These are phyloP conservation scores for Boletus huronensis DNA, from an alignment of 768 basidiomycete species.

Conservation along the genomic window DNA sequence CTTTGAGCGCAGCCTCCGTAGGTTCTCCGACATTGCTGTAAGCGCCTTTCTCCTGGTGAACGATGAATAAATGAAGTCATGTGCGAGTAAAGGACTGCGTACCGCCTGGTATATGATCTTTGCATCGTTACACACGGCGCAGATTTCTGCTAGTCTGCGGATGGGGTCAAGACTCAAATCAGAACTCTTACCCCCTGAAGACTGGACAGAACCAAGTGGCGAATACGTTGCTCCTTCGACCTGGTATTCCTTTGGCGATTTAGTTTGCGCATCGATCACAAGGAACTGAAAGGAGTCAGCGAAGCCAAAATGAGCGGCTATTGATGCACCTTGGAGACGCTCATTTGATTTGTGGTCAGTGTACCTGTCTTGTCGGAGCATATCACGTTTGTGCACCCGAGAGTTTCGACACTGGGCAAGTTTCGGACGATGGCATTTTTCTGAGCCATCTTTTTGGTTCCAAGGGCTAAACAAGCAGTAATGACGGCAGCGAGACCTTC, in stretches of 20 bases:
- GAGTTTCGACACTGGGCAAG: slow-evolving; percentile 93
- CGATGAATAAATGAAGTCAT: not conserved
- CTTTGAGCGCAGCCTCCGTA: slow-evolving; percentile 94
- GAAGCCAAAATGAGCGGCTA: not conserved
- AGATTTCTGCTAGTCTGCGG: slow-evolving; percentile 86
- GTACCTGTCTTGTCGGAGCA: slow-evolving; percentile 99
- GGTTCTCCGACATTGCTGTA: slow-evolving; percentile 93
- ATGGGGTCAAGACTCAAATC: slow-evolving; percentile 67
- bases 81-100: slow-evolving; percentile 24
- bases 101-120: slow-evolving; percentile 82
- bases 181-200: slow-evolving; percentile 59
- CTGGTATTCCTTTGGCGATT: slow-evolving; percentile 58
- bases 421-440: slow-evolving; percentile 97
- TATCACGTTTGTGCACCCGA: slow-evolving; percentile 97
- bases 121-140: slow-evolving; percentile 92
- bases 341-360: slow-evolving; percentile 96
- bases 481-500: slow-evolving; percentile 99
- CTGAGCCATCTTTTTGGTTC: slow-evolving; percentile 99
- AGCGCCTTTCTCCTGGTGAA: slow-evolving; percentile 62
- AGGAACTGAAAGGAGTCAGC: slow-evolving; percentile 55
- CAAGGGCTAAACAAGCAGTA: slow-evolving; percentile 93
- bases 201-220: slow-evolving; percentile 71
- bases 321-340: slow-evolving; percentile 68
- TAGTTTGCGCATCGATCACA: slow-evolving; percentile 55
- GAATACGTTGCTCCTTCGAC: slow-evolving; percentile 95